Percentiles rank a stretch among this genome's conserved stretches.
These are phyloP conservation scores for Fragilaria crotonensis DNA, from an alignment of 108 stramenopile species.

Conservation along the genomic window DNA sequence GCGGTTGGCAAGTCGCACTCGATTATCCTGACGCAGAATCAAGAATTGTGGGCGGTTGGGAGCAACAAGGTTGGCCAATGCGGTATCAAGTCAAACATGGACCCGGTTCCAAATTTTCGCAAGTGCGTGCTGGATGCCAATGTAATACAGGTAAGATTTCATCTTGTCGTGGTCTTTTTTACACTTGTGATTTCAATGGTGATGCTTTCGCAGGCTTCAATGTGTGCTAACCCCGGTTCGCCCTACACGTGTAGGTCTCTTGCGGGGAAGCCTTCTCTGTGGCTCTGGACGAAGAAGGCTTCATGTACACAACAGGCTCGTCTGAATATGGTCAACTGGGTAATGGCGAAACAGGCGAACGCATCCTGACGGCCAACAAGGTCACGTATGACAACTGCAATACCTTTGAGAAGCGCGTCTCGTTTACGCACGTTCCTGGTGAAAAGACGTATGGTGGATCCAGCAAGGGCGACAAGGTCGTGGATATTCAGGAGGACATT, in stretches of 20 bases:
- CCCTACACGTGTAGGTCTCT: constrained; percentile 24
- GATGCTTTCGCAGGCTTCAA: not conserved
- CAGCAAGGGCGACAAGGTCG: constrained; percentile 27
- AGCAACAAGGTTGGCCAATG: constrained; percentile 72
- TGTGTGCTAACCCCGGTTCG: not conserved
- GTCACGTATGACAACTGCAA: constrained; percentile 62
- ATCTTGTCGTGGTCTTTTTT: no score
- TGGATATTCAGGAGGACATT: constrained; percentile 29
- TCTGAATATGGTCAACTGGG: constrained; percentile 80
- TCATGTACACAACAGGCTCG: constrained; percentile 71
- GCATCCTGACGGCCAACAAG: constrained; percentile 75
- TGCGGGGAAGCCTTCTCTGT: constrained; percentile 85
- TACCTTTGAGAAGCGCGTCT: constrained; percentile 46
- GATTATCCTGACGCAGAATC: constrained; percentile 47
- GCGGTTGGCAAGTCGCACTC: constrained; percentile 82
- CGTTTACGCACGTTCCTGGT: constrained; percentile 44
- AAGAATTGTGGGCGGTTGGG: constrained; percentile 53
- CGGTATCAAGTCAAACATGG: constrained; percentile 42
- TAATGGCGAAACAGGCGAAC: constrained; percentile 87
- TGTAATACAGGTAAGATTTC: constrained; percentile 43
- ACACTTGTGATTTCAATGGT: no score
- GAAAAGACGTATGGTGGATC: constrained; percentile 21
- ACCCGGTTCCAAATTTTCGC: constrained; percentile 29
- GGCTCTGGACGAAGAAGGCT: constrained; percentile 59
- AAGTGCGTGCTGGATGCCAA: constrained; percentile 32